These are phyloP conservation scores for Curvularia lunata DNA, from an alignment of 2,329 filamentous ascomycete genomes.

Conservation along the genomic window DNA sequence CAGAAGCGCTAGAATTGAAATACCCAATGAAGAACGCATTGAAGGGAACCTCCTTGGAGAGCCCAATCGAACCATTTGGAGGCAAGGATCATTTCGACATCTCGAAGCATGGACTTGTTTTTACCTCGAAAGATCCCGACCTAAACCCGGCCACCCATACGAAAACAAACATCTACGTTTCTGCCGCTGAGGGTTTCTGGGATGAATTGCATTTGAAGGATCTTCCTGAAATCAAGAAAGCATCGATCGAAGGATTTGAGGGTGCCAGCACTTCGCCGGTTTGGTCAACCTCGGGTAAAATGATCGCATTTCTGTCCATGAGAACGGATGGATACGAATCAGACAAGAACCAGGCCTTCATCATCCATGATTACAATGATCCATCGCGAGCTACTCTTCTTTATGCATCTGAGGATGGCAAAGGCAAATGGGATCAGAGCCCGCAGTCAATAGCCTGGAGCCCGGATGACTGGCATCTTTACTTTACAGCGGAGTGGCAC, in stretches of 20 bases:
- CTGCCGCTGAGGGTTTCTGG: conserved; percentile 65
- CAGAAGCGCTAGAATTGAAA: neutral
- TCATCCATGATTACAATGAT: conserved; percentile 67
- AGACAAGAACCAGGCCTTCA: conserved; percentile 73
- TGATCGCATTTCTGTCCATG: conserved; percentile 82
- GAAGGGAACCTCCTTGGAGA: conserved; percentile 64
- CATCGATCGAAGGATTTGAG: conserved; percentile 63
- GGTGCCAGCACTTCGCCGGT: conserved; percentile 71
- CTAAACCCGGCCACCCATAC: conserved; percentile 76
- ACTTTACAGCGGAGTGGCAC: conserved; percentile 74
- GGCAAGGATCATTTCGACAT: conserved; percentile 83
- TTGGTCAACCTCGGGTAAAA: conserved; percentile 75
- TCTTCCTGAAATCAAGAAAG: conserved; percentile 54
- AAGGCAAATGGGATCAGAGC: conserved; percentile 65
- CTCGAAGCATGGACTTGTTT: conserved; percentile 68
- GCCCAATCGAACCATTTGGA: conserved; percentile 78
- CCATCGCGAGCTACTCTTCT: conserved; percentile 64
- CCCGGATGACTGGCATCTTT: conserved; percentile 64
- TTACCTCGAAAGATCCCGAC: conserved; percentile 76
- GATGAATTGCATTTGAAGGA: conserved; percentile 21
- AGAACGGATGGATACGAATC: conserved; percentile 77
- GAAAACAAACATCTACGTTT: conserved; percentile 79
- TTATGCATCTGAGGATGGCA: conserved; percentile 66
- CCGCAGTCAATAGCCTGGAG: conserved; percentile 60
- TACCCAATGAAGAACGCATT: conserved; percentile 67